These are phyloP conservation scores for Populus tomentosa DNA, from an alignment of 441 rosid species.

Conservation along the genomic window DNA sequence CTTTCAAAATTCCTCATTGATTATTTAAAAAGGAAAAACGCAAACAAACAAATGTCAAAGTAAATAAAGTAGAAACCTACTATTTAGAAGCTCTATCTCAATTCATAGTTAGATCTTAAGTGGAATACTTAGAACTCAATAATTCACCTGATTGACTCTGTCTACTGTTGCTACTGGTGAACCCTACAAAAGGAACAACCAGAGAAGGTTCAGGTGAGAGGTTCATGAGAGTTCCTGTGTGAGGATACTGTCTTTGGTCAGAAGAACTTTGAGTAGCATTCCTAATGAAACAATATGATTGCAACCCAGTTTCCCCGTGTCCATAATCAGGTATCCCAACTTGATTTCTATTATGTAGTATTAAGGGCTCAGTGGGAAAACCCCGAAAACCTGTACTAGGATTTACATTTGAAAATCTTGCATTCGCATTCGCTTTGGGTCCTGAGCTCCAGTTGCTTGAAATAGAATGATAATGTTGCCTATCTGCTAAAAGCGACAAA, in stretches of 20 bases:
- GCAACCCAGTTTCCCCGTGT: constrained; percentile 3
- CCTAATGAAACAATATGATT: constrained; percentile 12
- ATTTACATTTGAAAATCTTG: constrained; percentile 3
- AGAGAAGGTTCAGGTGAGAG: constrained; percentile 8
- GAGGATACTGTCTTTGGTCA: constrained; percentile 7
- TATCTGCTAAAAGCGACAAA: background rate
- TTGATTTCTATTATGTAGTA: background rate
- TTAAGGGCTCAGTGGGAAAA: background rate
- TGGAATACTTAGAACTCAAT: background rate
- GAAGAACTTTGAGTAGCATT: constrained; percentile 14
- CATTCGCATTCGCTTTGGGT: background rate
- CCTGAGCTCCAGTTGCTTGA: constrained; percentile 4
- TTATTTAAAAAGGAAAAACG: background rate
- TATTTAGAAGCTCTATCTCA: background rate
- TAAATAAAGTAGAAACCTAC: background rate
- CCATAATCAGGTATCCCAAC: constrained; percentile 3
- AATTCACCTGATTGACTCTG: constrained; percentile 20
- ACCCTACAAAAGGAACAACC: constrained; percentile 2
- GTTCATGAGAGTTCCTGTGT: constrained; percentile 1
- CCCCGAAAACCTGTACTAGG: background rate
- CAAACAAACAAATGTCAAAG: background rate
- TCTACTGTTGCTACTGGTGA: background rate
- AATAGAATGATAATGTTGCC: background rate
- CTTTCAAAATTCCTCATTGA: background rate
- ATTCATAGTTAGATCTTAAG: background rate